Conservation (phyloP, 345 rosid species). For the Citrus reticulata region DNA sequence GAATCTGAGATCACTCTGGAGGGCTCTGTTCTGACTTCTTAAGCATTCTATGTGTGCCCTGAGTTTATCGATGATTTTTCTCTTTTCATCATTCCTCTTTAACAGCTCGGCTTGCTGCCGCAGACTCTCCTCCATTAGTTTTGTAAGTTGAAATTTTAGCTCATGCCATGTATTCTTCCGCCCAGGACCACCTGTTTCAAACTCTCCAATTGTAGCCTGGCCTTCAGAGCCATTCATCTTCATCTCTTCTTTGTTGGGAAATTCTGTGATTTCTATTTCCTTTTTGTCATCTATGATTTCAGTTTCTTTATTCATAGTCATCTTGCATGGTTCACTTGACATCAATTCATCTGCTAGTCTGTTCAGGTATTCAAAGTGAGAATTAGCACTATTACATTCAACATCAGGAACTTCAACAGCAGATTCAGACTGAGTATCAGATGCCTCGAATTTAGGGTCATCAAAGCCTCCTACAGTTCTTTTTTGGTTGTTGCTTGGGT, state of each 20-base stretch:
- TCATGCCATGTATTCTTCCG: conserved; percentile 23
- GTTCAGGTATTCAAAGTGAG: conserved; percentile 16
- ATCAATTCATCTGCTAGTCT: conserved; percentile 14
- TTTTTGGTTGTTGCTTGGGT: not conserved
- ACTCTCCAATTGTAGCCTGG: not conserved
- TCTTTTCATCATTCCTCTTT: conserved; percentile 48
- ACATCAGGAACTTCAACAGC: conserved; percentile 16
- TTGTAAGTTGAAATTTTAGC: conserved; percentile 25
- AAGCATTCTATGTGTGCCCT: conserved; percentile 25
- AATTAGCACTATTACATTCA: conserved; percentile 6
- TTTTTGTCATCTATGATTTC: conserved; percentile 1
- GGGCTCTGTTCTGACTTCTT: conserved; percentile 35
- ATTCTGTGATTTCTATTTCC: conserved; percentile 4
- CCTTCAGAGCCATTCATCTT: not conserved
- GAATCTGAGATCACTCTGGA: conserved; percentile 23
- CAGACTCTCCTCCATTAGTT: conserved; percentile 47
- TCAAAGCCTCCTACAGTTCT: conserved; percentile 1
- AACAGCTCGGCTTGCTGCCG: conserved; percentile 41
- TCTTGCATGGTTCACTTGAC: conserved; percentile 8
- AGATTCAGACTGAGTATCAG: conserved; percentile 17
- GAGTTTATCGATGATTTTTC: conserved; percentile 29
- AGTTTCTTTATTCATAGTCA: not conserved
- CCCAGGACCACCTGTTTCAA: not conserved
- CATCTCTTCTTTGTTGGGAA: conserved; percentile 3
- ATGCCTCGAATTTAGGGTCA: conserved; percentile 12